Base-by-base conservation (phyloP, 805 yeast species). In the Candida fluviatilis region DNA sequence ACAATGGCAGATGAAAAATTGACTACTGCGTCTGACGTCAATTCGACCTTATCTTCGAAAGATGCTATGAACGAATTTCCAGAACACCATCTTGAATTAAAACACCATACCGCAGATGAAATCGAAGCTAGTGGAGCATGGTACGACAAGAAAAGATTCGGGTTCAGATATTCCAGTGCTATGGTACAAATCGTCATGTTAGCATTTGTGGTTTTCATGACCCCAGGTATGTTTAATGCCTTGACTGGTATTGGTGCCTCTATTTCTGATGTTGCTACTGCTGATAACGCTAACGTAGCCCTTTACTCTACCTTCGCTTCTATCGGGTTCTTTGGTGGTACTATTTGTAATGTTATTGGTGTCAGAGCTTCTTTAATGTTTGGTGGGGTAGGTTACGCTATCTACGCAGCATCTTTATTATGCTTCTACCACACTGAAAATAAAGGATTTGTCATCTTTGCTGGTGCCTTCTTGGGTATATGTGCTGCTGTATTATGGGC, bases 401-500 rank as follows among this genome's bases (percentile, higher is more conserved):
- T 77, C 41, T 77, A 77, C 50, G 66, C 76, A 31, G 77, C 73
- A 17, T 66, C 80, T 17, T 66, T 77, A 39, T 62, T 77, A 38
- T 63, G 71, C 42, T 78, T 60, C 54, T 60, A 65, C 50, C 72
- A 71, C 45, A 66, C 59, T 39, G 54, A 60, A 35, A 76, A 74
- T 48, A 57, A 52, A 10, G 82, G 78, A 5, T 77, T 74, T 51
- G 73, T 70, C 37, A 69, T 77, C 38, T 74, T 74, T 45, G 70
- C 79, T 17, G 82, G 82, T 33, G 80, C 80, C 16, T 69, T 66
- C 51, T 62, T 78, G 43, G 83, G 83, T 49, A 40, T 74, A 31
- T 67, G 78, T 56, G 83, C 82, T 8, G 64, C 75, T 28, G 54
- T 66, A 33, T 61, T 76, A 36, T 78, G 83, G 83, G 73, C 80